Evolutionary conservation across 768 basidiomycete species (phyloP), one percentile per base, ranked within the genome.

Genomic region (Harrya chromipes): DNA sequence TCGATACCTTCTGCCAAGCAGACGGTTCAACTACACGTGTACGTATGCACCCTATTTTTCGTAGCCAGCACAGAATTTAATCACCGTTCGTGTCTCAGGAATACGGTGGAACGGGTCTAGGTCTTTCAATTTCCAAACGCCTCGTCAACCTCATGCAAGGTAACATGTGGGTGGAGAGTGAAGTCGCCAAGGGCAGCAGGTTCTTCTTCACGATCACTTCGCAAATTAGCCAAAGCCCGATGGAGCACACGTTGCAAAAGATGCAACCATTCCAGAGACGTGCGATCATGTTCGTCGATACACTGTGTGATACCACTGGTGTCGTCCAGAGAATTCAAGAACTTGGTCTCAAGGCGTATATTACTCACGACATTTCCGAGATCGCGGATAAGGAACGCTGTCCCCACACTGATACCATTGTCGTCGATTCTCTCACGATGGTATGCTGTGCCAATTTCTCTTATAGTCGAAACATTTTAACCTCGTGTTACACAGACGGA

Each of bases 1-100:
- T 98, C 71, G 97, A 99, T 65, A 98, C 97, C 2, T 99, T 99
- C 72, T 93, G 91, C 57, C 97, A 98, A 65, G 97, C 97, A 0
- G 97, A 98, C 74, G 97, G 97, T 21, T 97, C 94, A 8, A 98
- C 97, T 4, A 98, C 94, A 6, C 72, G 95, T 63, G 91, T 90
- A 59, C 37, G 85, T 74, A 24, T 8, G 43, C 34, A 7, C 20
- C 38, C 40, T 6, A 23, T 44, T 39, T 53, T 44, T 50, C 36
- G 46, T 53, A 27, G n/a, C 52, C 51, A 40, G 53, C 29, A 38
- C 12, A 40, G 43, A 39, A 37, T 49, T 53, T 52, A 50, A 55
- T 53, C 26, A 58, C 56, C 62, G 59, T 43, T 27, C 10, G 16
- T 17, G 39, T 43, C 23, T 11, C 59, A 92, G 87, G 94, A 97